These are phyloP conservation scores for Penicillium coprophilum DNA, from an alignment of 495 filamentous ascomycete species.

Conservation along the genomic window DNA sequence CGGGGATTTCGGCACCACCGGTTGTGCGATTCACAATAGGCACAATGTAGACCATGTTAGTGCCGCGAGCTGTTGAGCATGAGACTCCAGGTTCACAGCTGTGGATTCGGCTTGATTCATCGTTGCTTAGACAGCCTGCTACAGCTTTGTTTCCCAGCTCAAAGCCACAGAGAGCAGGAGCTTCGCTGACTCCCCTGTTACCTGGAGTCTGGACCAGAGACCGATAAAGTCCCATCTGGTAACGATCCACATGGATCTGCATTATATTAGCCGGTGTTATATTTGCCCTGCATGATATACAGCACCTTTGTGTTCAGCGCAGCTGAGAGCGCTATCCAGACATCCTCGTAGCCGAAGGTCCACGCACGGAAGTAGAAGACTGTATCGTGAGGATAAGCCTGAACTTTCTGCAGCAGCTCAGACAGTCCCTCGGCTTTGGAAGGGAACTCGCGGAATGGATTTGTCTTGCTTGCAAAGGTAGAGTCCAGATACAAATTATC, in stretches of 20 bases:
- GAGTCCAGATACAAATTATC: conserved; percentile 89
- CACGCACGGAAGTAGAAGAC: conserved; percentile 84
- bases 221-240: conserved; percentile 71
- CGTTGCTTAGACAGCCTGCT: conserved; percentile 67
- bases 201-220: conserved; percentile 52
- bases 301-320: conserved; percentile 63
- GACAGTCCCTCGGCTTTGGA: conserved; percentile 68
- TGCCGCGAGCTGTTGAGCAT: conserved; percentile 54
- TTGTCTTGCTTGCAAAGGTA: conserved; percentile 60
- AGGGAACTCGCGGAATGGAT: conserved; percentile 51
- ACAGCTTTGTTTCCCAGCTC: conserved; percentile 68
- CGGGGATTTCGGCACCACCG: conserved; percentile 61
- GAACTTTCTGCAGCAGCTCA: conserved; percentile 70
- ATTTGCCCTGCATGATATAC: background rate
- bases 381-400: conserved; percentile 68
- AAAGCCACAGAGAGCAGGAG: conserved; percentile 70
- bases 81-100: conserved; percentile 76
- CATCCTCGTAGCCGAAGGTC: conserved; percentile 93
- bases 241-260: conserved; percentile 79
- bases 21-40: conserved; percentile 66
- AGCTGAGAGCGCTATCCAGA: conserved; percentile 80
- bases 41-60: conserved; percentile 68
- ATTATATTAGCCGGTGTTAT: conserved; percentile 10
- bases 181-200: conserved; percentile 50
- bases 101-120: conserved; percentile 69